Percentiles rank a stretch among this genome's conserved stretches.
Conservation (phyloP, 1,284 basidiomycete genomes). For the Spongispora temasekensis region DNA sequence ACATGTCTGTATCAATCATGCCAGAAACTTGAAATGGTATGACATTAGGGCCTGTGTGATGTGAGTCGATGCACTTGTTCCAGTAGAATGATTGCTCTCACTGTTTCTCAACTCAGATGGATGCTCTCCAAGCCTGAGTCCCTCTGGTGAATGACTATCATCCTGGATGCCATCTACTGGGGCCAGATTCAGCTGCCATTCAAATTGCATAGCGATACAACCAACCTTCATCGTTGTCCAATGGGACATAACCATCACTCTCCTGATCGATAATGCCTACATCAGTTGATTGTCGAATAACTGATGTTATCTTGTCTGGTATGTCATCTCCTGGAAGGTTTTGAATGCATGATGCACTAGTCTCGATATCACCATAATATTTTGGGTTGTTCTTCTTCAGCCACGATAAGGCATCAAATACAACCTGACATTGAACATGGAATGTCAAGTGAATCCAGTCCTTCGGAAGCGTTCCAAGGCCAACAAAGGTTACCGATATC, state of each 20-base stretch:
- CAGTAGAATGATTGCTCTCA: no score
- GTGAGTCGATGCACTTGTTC: no score
- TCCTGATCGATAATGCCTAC: background rate
- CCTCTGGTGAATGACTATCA: no score
- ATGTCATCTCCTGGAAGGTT: background rate
- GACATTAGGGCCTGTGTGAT: background rate
- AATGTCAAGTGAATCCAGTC: conserved; percentile 25
- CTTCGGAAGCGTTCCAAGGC: conserved; percentile 25
- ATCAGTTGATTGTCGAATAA: background rate
- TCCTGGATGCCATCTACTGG: no score
- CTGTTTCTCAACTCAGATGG: no score
- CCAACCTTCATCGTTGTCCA: background rate
- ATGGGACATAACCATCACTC: background rate
- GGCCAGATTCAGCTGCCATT: no score
- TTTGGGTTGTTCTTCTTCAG: conserved; percentile 38
- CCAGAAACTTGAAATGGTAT: conserved; percentile 3
- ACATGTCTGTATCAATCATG: background rate
- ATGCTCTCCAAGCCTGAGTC: no score
- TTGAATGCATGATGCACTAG: conserved; percentile 9
- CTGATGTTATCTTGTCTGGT: background rate
- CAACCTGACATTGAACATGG: conserved; percentile 23
- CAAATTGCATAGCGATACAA: no score
- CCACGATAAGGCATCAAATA: conserved; percentile 32
- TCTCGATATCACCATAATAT: conserved; percentile 34
- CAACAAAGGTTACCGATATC: conserved; percentile 14